Base-by-base conservation (phyloP, 2,329 filamentous ascomycete genomes). In the Fusarium haematococcum region DNA sequence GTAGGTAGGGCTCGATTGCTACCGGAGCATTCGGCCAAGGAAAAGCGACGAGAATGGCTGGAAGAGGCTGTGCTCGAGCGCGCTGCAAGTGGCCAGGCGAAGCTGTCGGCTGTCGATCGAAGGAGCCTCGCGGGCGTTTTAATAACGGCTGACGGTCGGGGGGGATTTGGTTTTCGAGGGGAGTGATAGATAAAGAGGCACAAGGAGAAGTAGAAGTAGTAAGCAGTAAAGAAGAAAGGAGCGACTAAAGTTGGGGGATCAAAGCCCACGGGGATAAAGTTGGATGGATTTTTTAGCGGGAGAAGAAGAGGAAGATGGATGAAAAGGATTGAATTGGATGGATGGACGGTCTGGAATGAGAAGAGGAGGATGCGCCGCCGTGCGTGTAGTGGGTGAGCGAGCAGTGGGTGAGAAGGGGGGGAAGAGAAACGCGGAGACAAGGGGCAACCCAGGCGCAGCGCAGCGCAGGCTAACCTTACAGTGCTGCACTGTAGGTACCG, bases 21-120 rank as follows among this genome's bases (percentile, higher is more conserved):
- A 79, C 77, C 77, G 69, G 77, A 79, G 77, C 77, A 79, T 75
- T 78, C 77, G 77, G 68, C 67, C 65, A 56, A 71, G 37, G 66
- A 67, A 58, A 39, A 65, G 60, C 59, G 59, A 70, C 63, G 37
- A 25, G 52, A 59, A 67, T 20, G 39, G 45, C 52, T 37, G 45
- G 57, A 61, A 65, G 64, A 75, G 62, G 70, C 68, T 71, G 69
- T 77, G 70, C 50, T 63, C 20, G 70, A 67, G 52, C 66, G 50
- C 39, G 57, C 62, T 69, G 68, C 64, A 60, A 70, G 73, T 65
- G 39, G 62, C 35, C 50, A 65, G 67, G 45, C 57, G 60, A 69
- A 72, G 65, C 48, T 68, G 63, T 52, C 48, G 48, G 48, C 18
- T 70, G 67, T 65, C 69, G 75, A 73, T 76, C 62, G 65, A 50